Evolutionary conservation across 371 early-diverging fungal genomes (phyloP), one percentile per base, ranked within the genome.

Genomic region (Mucor lusitanicus): DNA sequence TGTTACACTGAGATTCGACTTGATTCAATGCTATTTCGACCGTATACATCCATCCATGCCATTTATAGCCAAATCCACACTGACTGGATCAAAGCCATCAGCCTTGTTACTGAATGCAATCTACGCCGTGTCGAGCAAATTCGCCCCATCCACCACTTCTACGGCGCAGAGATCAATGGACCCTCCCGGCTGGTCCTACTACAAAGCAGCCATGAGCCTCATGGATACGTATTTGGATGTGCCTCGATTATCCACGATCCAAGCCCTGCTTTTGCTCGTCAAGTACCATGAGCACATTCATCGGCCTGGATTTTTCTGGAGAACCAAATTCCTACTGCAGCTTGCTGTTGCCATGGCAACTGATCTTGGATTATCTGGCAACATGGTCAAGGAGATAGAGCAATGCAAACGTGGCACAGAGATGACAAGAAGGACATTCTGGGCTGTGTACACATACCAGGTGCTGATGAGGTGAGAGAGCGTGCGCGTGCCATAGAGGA

Each of bases 41-140:
- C 74, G 81, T 58, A 78, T 87, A 19, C 87, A 89, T 65, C 87
- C 86, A 1, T 85, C 84, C 57, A 71, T 85, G 9, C 89, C 89
- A 13, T 83, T 89, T 35, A 55, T 87, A 39, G 72, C 82, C 57
- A 76, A 72, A 60, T 63, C 80, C 6, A 72, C 72, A 15, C 79
- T 89, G 59, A 67, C 78, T 32, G 73, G 71, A 32, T 71, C 70
- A n/a, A 75, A 74, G 15, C 83, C 82, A 5, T 81, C 85, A 19
- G 39, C 76, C n/a, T 64, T 88, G n/a, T 67, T 88, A 40, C 67
- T 88, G 23, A 81, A 86, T 67, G 75, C 86, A 8, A 74, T 88
- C 33, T 86, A 87, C 65, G 87, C 87, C 9, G 72, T 87, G 4
- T 80, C 86, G 0, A 76, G 85, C n/a, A 67, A 67, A 37, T 70